Percentiles rank a stretch among this genome's conserved stretches.
phyloP scores from a whole-genome alignment of 202 grass and related monocot species.

The Brachypodium distachyon region DNA sequence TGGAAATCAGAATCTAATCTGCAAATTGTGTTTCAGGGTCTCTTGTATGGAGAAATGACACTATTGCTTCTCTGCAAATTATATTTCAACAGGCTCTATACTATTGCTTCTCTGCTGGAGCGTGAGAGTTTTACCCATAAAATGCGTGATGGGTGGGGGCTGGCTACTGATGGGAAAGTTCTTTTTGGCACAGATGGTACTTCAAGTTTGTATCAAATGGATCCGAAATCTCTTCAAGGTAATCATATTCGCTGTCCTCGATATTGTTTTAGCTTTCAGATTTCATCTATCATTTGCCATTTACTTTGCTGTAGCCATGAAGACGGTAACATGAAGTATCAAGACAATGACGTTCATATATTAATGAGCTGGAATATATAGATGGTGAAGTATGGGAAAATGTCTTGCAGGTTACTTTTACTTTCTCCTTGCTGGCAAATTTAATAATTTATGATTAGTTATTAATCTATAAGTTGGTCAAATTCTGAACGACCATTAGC shows the following conservation, averaged over 20 bases:
- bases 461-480: background rate
- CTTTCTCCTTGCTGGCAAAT: too few species aligned
- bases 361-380: constrained; percentile 97
- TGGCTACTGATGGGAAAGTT: constrained; percentile 84
- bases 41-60: constrained; percentile 78
- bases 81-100: too few species aligned
- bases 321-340: constrained; percentile 71
- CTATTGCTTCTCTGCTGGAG: constrained; percentile 38
- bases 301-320: constrained; percentile 48
- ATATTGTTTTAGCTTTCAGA: background rate
- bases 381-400: constrained; percentile 97
- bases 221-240: constrained; percentile 46
- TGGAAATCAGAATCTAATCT: background rate
- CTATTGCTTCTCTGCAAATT: too few species aligned
- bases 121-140: constrained; percentile 63
- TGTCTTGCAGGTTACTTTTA: constrained; percentile 74
- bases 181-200: constrained; percentile 90
- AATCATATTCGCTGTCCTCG: background rate
- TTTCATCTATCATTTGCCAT: background rate
- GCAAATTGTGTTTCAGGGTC: constrained; percentile 28
- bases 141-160: constrained; percentile 87
- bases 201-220: constrained; percentile 68
- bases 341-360: constrained; percentile 55
- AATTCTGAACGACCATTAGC: background rate
- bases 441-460: background rate